Conservation (phyloP, 2,329 filamentous ascomycete species). For the Nemania sp. region DNA sequence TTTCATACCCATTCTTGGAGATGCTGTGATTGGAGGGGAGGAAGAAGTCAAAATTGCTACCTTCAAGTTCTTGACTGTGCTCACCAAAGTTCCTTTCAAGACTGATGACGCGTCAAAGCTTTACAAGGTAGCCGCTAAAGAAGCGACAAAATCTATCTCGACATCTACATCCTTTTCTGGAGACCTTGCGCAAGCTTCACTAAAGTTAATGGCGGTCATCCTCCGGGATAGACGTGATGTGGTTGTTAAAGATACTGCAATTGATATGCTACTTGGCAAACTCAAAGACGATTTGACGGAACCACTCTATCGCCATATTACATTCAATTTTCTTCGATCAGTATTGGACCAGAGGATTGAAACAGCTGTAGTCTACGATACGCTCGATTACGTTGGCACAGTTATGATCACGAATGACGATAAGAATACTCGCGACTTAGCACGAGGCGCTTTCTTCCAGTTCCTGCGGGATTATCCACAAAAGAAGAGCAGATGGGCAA, state of each 20-base stretch:
- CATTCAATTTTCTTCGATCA: constrained; percentile 92
- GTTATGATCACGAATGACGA: constrained; percentile 98
- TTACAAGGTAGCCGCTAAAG: constrained; percentile 82
- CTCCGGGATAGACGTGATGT: constrained; percentile 84
- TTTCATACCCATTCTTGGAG: constrained; percentile 89
- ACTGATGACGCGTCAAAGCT: constrained; percentile 73
- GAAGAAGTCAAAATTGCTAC: constrained; percentile 94
- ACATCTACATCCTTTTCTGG: constrained; percentile 81
- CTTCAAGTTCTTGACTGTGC: constrained; percentile 84
- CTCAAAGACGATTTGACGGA: constrained; percentile 92
- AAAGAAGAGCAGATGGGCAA: constrained; percentile 86
- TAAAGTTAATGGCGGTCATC: constrained; percentile 89
- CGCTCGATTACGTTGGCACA: constrained; percentile 85
- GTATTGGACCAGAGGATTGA: constrained; percentile 87
- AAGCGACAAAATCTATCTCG: constrained; percentile 85
- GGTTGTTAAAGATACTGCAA: constrained; percentile 80
- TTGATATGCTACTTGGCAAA: constrained; percentile 85
- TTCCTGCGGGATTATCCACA: constrained; percentile 96
- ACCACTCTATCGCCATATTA: constrained; percentile 89
- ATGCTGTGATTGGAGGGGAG: constrained; percentile 83
- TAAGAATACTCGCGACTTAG: constrained; percentile 85
- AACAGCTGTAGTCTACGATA: constrained; percentile 89
- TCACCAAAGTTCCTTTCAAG: constrained; percentile 85
- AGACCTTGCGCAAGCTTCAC: constrained; percentile 85
- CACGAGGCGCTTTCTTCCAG: constrained; percentile 90